Conservation (phyloP, 2,329 filamentous ascomycete genomes). For the Emmonsiellopsis sp. region DNA sequence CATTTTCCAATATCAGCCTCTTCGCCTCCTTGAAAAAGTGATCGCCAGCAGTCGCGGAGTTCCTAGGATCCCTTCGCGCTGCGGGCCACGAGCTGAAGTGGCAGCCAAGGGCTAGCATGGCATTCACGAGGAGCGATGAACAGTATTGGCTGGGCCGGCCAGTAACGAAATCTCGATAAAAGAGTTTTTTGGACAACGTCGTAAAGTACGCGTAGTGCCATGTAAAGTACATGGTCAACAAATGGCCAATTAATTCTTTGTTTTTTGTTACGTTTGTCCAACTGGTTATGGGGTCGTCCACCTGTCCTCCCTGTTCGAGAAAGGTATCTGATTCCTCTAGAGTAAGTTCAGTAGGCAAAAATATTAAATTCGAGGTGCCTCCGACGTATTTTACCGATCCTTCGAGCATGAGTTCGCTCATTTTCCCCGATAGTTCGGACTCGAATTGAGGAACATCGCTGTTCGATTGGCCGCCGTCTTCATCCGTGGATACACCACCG, state of each 20-base stretch:
- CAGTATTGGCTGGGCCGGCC: conserved; percentile 69
- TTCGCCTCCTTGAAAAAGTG: conserved; percentile 96
- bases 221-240: conserved; percentile 95
- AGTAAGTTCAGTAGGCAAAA: conserved; percentile 50
- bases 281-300: conserved; percentile 63
- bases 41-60: conserved; percentile 80
- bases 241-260: conserved; percentile 66
- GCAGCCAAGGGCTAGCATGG: conserved; percentile 84
- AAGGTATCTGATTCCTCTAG: conserved; percentile 29
- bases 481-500: conserved; percentile 22
- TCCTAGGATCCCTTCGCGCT: conserved; percentile 60
- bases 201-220: conserved; percentile 98
- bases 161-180: conserved; percentile 72
- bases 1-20: conserved; percentile 75
- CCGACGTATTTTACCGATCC: conserved; percentile 85
- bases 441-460: conserved; percentile 47
- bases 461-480: conserved; percentile 32
- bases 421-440: conserved; percentile 77
- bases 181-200: conserved; percentile 74
- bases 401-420: conserved; percentile 82
- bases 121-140: conserved; percentile 81
- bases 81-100: conserved; percentile 76
- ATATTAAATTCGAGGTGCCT: conserved; percentile 87
- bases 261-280: conserved; percentile 86
- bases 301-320: conserved; percentile 36